A percentile compares a stretch with the other conserved stretches of the same genome.
Evolutionary conservation across 2,329 filamentous ascomycete species (phyloP).

Genomic region (Phoma herbarum): DNA sequence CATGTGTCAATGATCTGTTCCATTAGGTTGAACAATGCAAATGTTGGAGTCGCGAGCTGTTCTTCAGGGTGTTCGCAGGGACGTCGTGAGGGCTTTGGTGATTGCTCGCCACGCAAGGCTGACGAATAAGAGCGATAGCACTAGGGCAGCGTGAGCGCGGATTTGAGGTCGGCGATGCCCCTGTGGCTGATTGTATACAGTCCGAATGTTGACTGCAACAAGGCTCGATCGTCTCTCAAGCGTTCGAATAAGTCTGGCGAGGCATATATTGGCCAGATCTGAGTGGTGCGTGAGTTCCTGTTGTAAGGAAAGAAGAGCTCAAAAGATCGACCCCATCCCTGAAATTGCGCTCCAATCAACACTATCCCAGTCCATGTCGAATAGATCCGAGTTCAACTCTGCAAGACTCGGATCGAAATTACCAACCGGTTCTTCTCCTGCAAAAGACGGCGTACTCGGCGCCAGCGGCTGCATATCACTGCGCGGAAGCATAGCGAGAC

Average conservation of each 20-base stretch:
- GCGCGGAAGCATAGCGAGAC: not conserved
- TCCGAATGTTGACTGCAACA: not conserved
- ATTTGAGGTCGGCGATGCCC: not conserved
- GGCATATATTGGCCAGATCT: no score
- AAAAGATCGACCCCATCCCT: slow-evolving; percentile 1
- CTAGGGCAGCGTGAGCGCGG: not conserved
- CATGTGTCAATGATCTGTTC: no score
- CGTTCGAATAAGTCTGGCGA: no score
- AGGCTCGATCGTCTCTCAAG: not conserved
- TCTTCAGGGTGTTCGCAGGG: no score
- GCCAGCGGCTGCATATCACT: not conserved
- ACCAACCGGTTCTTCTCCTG: not conserved
- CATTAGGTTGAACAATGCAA: no score
- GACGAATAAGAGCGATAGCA: no score
- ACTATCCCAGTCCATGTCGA: slow-evolving; percentile 18
- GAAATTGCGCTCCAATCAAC: slow-evolving; percentile 14
- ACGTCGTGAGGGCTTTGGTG: no score
- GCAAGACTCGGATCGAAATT: slow-evolving; percentile 14
- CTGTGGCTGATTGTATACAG: not conserved
- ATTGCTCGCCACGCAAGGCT: no score
- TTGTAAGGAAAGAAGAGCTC: not conserved
- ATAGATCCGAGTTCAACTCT: slow-evolving; percentile 13
- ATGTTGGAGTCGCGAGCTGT: no score
- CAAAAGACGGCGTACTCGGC: not conserved
- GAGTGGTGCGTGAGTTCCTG: no score